Evolutionary conservation across 140 eudicot species (phyloP).

Genomic region (Bidens hawaiensis): DNA sequence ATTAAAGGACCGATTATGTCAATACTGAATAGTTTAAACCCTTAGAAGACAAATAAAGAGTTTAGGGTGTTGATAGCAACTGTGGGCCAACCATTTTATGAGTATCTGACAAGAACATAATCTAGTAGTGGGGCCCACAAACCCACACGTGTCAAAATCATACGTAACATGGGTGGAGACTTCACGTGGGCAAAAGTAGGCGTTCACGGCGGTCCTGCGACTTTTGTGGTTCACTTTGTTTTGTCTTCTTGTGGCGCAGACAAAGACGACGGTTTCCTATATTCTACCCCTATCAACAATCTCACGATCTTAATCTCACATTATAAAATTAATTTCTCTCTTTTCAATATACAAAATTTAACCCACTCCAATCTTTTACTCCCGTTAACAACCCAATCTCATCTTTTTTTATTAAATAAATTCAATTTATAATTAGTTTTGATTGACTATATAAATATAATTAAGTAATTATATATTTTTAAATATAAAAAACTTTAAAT

Average conservation of each 20-base stretch:
- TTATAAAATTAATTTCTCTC: too few species aligned
- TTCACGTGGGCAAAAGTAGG: conserved; percentile 28
- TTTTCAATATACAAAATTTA: too few species aligned
- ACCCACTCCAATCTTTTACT: too few species aligned
- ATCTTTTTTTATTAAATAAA: too few species aligned
- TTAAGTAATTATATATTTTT: too few species aligned
- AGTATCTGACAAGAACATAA: conserved; percentile 30
- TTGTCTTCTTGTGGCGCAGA: conserved; percentile 34
- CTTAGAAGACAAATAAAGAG: neutral
- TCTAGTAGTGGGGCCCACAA: conserved; percentile 20
- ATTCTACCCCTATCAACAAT: too few species aligned
- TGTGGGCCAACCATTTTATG: neutral
- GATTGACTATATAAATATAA: too few species aligned
- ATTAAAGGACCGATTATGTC: too few species aligned
- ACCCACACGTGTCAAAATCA: conserved; percentile 22
- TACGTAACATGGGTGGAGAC: neutral
- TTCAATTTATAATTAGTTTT: too few species aligned
- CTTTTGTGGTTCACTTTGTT: conserved; percentile 16
- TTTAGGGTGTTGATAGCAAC: conserved; percentile 13
- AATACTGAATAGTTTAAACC: neutral
- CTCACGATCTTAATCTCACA: too few species aligned
- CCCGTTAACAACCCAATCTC: too few species aligned
- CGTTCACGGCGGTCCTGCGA: conserved; percentile 38
- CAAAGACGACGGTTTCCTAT: conserved; percentile 35
- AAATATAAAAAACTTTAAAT: too few species aligned